Percentiles rank a stretch among this genome's conserved stretches.
These are phyloP conservation scores for Alternaria metachromatica DNA, from an alignment of 2,329 filamentous ascomycete species.

Conservation along the genomic window DNA sequence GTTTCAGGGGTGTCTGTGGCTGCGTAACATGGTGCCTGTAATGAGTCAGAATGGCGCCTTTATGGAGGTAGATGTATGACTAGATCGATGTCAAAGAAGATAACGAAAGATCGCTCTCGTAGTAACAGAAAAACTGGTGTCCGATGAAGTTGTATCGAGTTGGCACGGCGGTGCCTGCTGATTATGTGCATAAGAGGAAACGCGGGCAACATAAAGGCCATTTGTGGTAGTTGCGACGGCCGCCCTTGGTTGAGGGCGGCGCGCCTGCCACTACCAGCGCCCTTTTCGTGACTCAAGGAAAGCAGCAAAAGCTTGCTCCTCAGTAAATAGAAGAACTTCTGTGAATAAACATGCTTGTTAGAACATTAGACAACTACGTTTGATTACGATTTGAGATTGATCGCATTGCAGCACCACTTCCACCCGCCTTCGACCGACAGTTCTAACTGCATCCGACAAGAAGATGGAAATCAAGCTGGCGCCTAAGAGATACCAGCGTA, in stretches of 20 bases:
- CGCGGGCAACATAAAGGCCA: neutral
- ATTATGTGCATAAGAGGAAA: neutral
- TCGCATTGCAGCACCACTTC: neutral
- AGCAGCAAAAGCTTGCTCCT: neutral
- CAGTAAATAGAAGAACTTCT: neutral
- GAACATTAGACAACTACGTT: neutral
- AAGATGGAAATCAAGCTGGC: neutral
- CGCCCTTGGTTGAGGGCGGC: neutral
- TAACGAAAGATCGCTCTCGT: neutral
- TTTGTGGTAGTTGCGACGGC: neutral
- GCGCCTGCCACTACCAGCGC: neutral
- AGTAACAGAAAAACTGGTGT: neutral
- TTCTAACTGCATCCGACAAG: neutral
- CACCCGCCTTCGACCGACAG: neutral
- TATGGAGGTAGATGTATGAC: neutral
- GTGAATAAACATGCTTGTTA: neutral
- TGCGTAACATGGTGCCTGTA: constrained; percentile 5
- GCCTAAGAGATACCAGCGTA: constrained; percentile 1
- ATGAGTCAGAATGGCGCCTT: neutral
- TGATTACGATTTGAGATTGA: neutral
- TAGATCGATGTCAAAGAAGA: neutral
- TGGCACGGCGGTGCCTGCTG: neutral
- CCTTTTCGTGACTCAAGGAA: neutral
- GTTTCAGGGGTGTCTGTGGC: neutral
- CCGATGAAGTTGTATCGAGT: neutral